Evolutionary conservation across 371 early-diverging fungal species (phyloP).

Genomic region (Syncephalastrum contaminatum): DNA sequence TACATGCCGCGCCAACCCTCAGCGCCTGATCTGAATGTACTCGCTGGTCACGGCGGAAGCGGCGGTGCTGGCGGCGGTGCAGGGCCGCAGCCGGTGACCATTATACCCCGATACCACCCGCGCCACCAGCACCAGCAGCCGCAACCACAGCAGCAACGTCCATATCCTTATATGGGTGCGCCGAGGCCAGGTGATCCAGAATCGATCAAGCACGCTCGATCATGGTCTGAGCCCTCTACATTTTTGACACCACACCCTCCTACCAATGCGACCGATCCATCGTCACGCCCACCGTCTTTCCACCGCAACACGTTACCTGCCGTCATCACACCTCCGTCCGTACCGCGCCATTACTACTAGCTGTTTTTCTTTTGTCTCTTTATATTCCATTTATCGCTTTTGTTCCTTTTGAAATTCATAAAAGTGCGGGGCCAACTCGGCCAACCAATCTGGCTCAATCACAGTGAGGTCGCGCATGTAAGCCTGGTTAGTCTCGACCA

Average conservation of each 20-base stretch:
- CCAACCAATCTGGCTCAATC: slow-evolving; percentile 69
- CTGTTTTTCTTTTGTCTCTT: not conserved
- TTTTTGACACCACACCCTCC: slow-evolving; percentile 1
- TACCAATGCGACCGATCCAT: not conserved
- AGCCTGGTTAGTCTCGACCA: slow-evolving; percentile 70
- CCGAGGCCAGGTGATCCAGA: not conserved
- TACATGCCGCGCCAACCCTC: slow-evolving; percentile 11
- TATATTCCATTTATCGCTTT: slow-evolving; percentile 3
- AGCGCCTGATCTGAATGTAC: slow-evolving; percentile 13
- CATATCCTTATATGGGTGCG: no score
- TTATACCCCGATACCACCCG: slow-evolving; percentile 1
- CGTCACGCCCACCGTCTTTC: not conserved
- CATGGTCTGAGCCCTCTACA: not conserved
- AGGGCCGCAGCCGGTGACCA: not conserved
- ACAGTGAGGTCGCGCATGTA: slow-evolving; percentile 76
- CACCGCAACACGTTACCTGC: not conserved
- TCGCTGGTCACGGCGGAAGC: no score
- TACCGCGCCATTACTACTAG: slow-evolving; percentile 5
- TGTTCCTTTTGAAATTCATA: slow-evolving; percentile 41
- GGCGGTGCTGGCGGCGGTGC: no score
- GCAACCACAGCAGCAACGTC: slow-evolving; percentile 1
- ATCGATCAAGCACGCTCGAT: not conserved
- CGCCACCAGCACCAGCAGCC: slow-evolving; percentile 6
- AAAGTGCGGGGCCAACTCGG: slow-evolving; percentile 68
- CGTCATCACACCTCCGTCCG: slow-evolving; percentile 3